Percentiles rank a stretch among this genome's conserved stretches.
phyloP scores from a whole-genome alignment of 2,329 filamentous ascomycete genomes.

The Domatiomyces catenatus region DNA sequence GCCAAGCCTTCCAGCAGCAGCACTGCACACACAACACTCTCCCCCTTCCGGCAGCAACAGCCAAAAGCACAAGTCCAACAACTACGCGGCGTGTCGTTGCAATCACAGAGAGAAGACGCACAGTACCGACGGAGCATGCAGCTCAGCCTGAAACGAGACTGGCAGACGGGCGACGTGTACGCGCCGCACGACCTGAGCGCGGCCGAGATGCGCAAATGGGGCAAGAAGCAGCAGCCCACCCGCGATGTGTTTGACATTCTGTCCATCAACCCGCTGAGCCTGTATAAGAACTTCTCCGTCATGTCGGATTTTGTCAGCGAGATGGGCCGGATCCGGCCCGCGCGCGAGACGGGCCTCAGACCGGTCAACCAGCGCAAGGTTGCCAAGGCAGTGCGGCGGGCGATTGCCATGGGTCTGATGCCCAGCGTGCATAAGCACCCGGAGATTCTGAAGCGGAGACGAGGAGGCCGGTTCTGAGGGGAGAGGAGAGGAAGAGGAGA shows the following conservation, averaged over 20 bases:
- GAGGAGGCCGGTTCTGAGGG: background rate
- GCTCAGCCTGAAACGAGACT: conserved; percentile 37
- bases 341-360: conserved; percentile 60
- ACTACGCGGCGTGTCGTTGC: background rate
- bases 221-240: conserved; percentile 37
- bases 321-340: conserved; percentile 70
- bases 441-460: conserved; percentile 46
- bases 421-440: conserved; percentile 84
- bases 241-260: conserved; percentile 66
- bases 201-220: conserved; percentile 70
- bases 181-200: conserved; percentile 72
- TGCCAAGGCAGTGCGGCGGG: conserved; percentile 78
- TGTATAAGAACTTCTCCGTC: conserved; percentile 93
- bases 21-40: too few species aligned
- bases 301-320: conserved; percentile 77
- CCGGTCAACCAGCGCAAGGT: conserved; percentile 86
- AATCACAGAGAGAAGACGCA: background rate
- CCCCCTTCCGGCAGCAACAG: background rate
- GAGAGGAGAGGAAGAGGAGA: background rate
- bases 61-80: background rate
- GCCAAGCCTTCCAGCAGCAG: background rate
- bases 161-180: conserved; percentile 71
- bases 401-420: conserved; percentile 80
- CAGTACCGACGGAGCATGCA: background rate
- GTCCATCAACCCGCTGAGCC: conserved; percentile 61